Base-by-base conservation (phyloP, 768 basidiomycete species). In the Kwoniella europaea region DNA sequence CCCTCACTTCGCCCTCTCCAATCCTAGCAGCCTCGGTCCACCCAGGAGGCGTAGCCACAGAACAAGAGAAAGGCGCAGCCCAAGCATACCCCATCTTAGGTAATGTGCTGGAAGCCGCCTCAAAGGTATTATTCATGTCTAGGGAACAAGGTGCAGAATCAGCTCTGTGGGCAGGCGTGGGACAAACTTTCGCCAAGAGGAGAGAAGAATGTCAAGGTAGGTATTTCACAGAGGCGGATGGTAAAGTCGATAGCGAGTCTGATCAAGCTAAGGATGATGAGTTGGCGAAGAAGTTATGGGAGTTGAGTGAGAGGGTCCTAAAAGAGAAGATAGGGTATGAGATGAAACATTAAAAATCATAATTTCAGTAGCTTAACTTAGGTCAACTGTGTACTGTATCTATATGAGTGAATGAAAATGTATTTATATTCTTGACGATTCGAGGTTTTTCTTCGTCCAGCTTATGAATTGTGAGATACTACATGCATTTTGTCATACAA, bases 41-140 rank as follows among this genome's bases (percentile, higher is more conserved):
- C 66, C 82, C 82, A 18, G 82, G 82, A 44, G 80, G 80, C 27
- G 82, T 83, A 13, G 74, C 74, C 0, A 83, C 82, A 46, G 81
- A 81, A 57, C 82, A 83, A 65, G 79, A 83, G 71, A 61, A 76
- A 56, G 80, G 79, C 63, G 79, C 80, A 2, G 72, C 78, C 13
- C 74, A 83, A 52, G 76, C 79, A 4, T 83, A 83, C 74, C 74
- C 74, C 10, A 46, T 72, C 9, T 10, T 80, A 2, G 82, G 82
- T 10, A 77, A 76, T 54, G 69, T 68, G 16, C 68, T 83, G 50
- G 78, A 79, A 59, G 71, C 50, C 15, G 79, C 71, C 12, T 71
- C 76, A 42, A 73, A 70, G 22, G 60, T 79, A n/a, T 46, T 76
- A 16, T 83, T 83, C 80, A 83, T 82, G 82, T 72, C 78, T 9